A percentile compares a stretch with the other conserved stretches of the same genome.
Conservation (phyloP, 805 yeast genomes). For the Saturnispora ahearnii region DNA sequence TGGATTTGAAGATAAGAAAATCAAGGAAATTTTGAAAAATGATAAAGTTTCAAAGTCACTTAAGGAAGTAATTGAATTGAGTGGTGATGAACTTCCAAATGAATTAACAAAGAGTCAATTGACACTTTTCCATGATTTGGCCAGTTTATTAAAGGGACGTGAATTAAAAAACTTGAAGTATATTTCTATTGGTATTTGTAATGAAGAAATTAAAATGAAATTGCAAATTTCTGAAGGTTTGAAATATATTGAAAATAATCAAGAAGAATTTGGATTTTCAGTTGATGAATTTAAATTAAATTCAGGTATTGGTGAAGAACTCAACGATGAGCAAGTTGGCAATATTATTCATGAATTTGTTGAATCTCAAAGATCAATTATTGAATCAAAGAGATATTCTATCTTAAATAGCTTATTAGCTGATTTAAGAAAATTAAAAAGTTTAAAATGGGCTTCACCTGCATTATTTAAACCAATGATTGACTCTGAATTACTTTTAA, state of each 20-base stretch:
- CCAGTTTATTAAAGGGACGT: slow-evolving; percentile 59
- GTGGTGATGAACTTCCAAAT: slow-evolving; percentile 16
- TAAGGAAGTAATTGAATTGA: slow-evolving; percentile 45
- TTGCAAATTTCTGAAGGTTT: slow-evolving; percentile 76
- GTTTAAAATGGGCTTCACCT: slow-evolving; percentile 89
- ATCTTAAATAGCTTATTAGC: slow-evolving; percentile 70
- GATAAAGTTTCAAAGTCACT: slow-evolving; percentile 73
- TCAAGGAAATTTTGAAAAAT: slow-evolving; percentile 76
- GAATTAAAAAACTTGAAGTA: slow-evolving; percentile 39
- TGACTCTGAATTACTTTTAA: slow-evolving; percentile 61
- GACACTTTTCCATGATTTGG: slow-evolving; percentile 68
- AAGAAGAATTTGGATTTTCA: slow-evolving; percentile 29
- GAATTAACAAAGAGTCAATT: slow-evolving; percentile 44
- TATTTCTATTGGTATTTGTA: slow-evolving; percentile 53
- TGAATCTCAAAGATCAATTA: slow-evolving; percentile 45
- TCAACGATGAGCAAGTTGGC: slow-evolving; percentile 58
- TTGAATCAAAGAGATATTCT: slow-evolving; percentile 68
- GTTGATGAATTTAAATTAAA: slow-evolving; percentile 47
- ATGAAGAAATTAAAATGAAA: slow-evolving; percentile 53
- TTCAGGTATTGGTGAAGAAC: slow-evolving; percentile 75
- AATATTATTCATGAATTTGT: slow-evolving; percentile 51
- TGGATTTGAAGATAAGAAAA: slow-evolving; percentile 66
- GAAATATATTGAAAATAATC: slow-evolving; percentile 50
- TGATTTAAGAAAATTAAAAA: slow-evolving; percentile 61
- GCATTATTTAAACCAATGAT: slow-evolving; percentile 77